phyloP scores from a whole-genome alignment of 495 filamentous ascomycete species.

The Hamigera avellanea region DNA sequence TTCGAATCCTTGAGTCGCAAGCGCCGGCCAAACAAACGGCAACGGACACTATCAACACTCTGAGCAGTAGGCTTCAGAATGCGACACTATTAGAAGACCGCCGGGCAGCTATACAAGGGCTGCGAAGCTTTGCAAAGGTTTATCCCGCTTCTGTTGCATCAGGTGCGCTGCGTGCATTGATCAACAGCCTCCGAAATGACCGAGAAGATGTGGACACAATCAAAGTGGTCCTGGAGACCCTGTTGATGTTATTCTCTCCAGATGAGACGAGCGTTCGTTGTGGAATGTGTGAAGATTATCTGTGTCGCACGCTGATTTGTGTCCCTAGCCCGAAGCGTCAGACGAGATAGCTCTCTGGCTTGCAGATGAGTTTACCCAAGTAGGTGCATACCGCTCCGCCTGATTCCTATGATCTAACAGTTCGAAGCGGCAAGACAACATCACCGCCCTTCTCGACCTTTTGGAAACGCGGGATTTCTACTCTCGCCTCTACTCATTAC shows the following conservation, averaged over 20 bases:
- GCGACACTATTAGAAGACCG: constrained; percentile 90
- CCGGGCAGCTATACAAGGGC: constrained; percentile 79
- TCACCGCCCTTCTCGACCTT: constrained; percentile 79
- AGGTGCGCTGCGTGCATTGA: constrained; percentile 74
- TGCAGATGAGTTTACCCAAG: constrained; percentile 95
- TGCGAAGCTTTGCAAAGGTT: constrained; percentile 90
- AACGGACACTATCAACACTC: constrained; percentile 79
- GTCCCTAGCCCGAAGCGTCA: constrained; percentile 70
- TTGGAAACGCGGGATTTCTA: constrained; percentile 85
- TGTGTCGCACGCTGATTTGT: constrained; percentile 14
- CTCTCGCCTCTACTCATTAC: constrained; percentile 82
- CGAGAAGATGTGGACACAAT: constrained; percentile 92
- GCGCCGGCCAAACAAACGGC: constrained; percentile 94
- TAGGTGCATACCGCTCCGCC: constrained; percentile 18
- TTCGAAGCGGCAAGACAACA: constrained; percentile 81
- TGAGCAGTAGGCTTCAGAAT: constrained; percentile 74
- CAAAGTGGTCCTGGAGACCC: constrained; percentile 86
- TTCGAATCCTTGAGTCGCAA: constrained; percentile 73
- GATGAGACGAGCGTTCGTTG: constrained; percentile 54
- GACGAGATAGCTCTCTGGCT: constrained; percentile 96
- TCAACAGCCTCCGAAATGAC: constrained; percentile 74
- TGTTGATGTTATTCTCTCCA: constrained; percentile 82
- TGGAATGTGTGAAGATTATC: background rate
- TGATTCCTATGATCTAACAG: constrained; percentile 29
- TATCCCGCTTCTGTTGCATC: constrained; percentile 96